Evolutionary conservation across 202 grass and related monocot genomes (phyloP).

Genomic region (Setaria italica): DNA sequence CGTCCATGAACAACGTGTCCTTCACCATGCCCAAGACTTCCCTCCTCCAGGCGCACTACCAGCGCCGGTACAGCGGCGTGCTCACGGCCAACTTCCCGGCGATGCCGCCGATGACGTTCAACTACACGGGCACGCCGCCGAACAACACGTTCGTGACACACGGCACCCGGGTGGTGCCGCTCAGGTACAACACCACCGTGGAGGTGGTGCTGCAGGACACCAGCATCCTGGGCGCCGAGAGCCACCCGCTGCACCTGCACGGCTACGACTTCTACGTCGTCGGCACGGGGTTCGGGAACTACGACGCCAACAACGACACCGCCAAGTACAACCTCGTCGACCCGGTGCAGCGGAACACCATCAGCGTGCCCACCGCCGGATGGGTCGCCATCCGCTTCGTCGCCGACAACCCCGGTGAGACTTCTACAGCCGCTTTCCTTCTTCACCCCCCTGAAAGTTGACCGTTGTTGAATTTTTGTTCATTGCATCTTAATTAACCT

Average conservation of each 20-base stretch:
- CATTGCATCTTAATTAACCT: not conserved
- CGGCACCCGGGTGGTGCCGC: slow-evolving; percentile 63
- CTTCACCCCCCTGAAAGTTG: not conserved
- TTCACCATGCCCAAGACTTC: slow-evolving; percentile 56
- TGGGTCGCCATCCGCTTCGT: slow-evolving; percentile 75
- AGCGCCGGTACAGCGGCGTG: slow-evolving; percentile 50
- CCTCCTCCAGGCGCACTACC: slow-evolving; percentile 74
- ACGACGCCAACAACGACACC: slow-evolving; percentile 50
- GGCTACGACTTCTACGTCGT: slow-evolving; percentile 75
- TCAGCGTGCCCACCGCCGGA: slow-evolving; percentile 67
- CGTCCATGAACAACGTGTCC: slow-evolving; percentile 78
- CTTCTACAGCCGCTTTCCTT: not conserved
- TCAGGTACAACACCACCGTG: slow-evolving; percentile 58
- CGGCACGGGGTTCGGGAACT: slow-evolving; percentile 64
- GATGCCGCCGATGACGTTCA: slow-evolving; percentile 50
- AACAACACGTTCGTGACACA: slow-evolving; percentile 69
- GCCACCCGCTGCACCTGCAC: slow-evolving; percentile 75
- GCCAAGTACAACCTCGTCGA: slow-evolving; percentile 70
- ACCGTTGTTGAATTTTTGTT: not conserved
- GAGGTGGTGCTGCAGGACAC: slow-evolving; percentile 86
- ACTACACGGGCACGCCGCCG: slow-evolving; percentile 68
- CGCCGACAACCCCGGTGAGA: slow-evolving; percentile 67
- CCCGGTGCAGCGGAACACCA: slow-evolving; percentile 68
- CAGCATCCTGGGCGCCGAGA: slow-evolving; percentile 61
- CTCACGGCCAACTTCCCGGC: slow-evolving; percentile 58